phyloP scores from a whole-genome alignment of 2,329 filamentous ascomycete genomes.

The Massarina eburnea region DNA sequence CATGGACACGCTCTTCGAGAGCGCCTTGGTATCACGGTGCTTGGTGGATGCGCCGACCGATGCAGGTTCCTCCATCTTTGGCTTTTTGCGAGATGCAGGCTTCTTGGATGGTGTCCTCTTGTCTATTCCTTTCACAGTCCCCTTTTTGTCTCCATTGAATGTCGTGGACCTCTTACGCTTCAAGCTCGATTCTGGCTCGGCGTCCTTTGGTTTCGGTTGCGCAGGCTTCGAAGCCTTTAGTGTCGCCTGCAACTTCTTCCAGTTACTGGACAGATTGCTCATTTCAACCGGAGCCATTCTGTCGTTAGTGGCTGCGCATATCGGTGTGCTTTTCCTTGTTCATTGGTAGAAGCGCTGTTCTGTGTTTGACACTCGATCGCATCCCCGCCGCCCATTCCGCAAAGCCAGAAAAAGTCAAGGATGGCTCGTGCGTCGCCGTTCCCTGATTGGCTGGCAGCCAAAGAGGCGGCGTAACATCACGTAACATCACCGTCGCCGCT shows the following conservation, averaged over 20 bases:
- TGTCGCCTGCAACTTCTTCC: constrained; percentile 74
- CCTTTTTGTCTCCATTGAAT: constrained; percentile 21
- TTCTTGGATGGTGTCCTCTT: constrained; percentile 20
- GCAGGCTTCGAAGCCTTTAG: constrained; percentile 40
- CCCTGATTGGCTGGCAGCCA: constrained; percentile 7
- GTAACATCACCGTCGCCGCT: constrained; percentile 21
- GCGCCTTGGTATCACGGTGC: constrained; percentile 47
- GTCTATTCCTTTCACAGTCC: constrained; percentile 38
- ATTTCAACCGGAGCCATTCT: constrained; percentile 45
- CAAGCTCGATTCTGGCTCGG: constrained; percentile 27
- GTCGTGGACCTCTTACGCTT: constrained; percentile 39
- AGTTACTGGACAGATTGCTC: constrained; percentile 59
- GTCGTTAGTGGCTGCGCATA: constrained; percentile 31
- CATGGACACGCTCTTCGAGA: constrained; percentile 37
- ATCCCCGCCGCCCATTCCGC: constrained; percentile 7
- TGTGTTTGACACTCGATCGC: constrained; percentile 13
- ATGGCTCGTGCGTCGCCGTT: constrained; percentile 9
- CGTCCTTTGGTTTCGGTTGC: constrained; percentile 28
- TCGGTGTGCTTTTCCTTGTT: constrained; percentile 19
- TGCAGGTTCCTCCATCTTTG: constrained; percentile 42
- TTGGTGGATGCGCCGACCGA: constrained; percentile 37
- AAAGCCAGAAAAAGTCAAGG: constrained; percentile 23
- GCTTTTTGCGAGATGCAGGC: constrained; percentile 31
- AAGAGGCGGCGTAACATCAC: neutral
- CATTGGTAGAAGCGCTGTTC: constrained; percentile 14